phyloP scores from a whole-genome alignment of 208 protist genomes.

The Leishmania aethiopica region DNA sequence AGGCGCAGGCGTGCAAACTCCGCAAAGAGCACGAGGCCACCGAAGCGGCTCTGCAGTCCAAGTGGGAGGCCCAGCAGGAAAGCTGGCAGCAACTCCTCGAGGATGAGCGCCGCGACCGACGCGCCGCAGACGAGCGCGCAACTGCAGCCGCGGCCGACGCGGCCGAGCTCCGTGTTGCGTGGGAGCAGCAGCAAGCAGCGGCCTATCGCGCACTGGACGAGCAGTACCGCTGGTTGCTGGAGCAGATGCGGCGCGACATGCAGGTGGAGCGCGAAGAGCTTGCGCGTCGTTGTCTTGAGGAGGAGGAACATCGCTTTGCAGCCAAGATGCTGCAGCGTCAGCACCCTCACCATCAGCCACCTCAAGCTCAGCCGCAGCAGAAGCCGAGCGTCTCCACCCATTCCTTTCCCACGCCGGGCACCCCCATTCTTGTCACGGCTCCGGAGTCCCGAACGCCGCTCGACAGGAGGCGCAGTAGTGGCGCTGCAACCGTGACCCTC shows the following conservation, averaged over 20 bases:
- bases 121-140: constrained; percentile 8
- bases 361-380: not conserved
- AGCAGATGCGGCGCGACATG: constrained; percentile 8
- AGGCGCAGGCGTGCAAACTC: constrained; percentile 12
- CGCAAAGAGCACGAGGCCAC: constrained; percentile 9
- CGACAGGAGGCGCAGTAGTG: not conserved
- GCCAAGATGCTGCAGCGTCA: constrained; percentile 33
- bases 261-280: constrained; percentile 48
- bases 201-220: constrained; percentile 21
- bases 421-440: not conserved
- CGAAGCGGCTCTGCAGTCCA: constrained; percentile 24
- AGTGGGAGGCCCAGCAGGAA: constrained; percentile 9
- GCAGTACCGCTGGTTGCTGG: constrained; percentile 16
- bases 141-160: constrained; percentile 5
- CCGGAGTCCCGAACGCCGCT: constrained; percentile 3
- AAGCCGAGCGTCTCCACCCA: not conserved
- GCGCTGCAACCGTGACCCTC: not conserved
- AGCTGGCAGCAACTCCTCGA: constrained; percentile 10
- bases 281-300: constrained; percentile 45
- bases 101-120: constrained; percentile 2
- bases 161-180: constrained; percentile 20
- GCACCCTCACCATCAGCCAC: constrained; percentile 3
- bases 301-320: constrained; percentile 55
- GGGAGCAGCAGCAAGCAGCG: constrained; percentile 15
- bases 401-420: not conserved